Base-by-base conservation (phyloP, 106 monocot genomes). In the Apostasia ramifera region DNA sequence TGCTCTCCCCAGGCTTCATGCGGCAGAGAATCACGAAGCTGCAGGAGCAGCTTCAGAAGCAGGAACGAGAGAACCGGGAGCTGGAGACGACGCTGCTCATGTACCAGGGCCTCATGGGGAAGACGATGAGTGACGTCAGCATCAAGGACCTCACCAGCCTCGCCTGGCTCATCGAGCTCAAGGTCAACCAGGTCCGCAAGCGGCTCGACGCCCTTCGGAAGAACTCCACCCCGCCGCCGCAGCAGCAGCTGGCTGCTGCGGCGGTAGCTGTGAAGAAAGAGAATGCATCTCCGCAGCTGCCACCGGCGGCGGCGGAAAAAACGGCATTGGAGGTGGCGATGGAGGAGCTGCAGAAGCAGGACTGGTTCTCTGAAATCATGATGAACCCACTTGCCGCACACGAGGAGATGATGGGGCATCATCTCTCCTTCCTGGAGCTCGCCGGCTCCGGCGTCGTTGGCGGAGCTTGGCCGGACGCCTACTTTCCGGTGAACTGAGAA, bases 1-100 rank as follows among this genome's bases (percentile, higher is more conserved):
- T 26, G 26, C 26, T 26, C 26, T 26, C 26, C 26, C 26, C 43
- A 61, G 61, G 61, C 5, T 80, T 84, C 72, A 68, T 84, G 49
- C 63, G 73, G 47, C 67, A 67, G 51, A 72, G 72, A 13, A 55
- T 73, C 3, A 13, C 47, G 3, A 84, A 80, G 65, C 67, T 74
- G 51, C 57, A 54, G 15, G 80, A 80, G n/a, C 76, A 75, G 53
- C 49, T 71, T 39, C 62, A 14, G 2, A 74, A 70, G 74, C 70
- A 62, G 52, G 57, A 72, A 2, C 46, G 71, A 3, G 83, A 83
- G 71, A 83, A 82, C 55, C 52, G 63, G 1, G 78, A 78, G 53
- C 50, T 67, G 40, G 82, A 82, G 73, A 74, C 57, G 3, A 58
- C 40, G 60, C 58, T 69, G 45, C 59, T 78, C 9, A 68, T 82